Evolutionary conservation across 2,329 filamentous ascomycete species (phyloP), one percentile per base, ranked within the genome.

Genomic region (Arthrobotrys entomopaga): DNA sequence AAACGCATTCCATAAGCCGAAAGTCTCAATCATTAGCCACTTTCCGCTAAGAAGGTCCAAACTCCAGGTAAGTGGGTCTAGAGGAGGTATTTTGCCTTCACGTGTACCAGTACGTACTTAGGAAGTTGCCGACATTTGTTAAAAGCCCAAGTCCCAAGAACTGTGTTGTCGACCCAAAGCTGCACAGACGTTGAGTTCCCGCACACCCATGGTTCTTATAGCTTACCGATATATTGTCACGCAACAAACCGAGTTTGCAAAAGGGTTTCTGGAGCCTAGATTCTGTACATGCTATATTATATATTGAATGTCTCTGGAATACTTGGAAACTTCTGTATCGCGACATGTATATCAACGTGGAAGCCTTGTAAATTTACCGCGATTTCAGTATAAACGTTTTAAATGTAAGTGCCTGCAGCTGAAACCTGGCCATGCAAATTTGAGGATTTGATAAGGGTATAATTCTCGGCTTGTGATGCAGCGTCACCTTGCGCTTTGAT

Each of bases 11-110:
- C 38, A 46, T 56, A 43, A 49, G 16, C 56, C 65, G 53, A 71
- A 42, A 56, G 34, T 65, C 22, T 65, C 67, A 72, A 64, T 60
- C 48, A 19, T 16, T 34, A 34, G 29, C 29, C 29, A 59, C 42
- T 43, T 20, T 66, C 15, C 49, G 52, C 2, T 50, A 48, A 73
- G 34, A 46, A 52, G 69, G 69, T 20, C 69, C 56, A 66, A 73
- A 61, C 69, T 66, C 61, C 56, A 50, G 56, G 69, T 50, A 57
- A 22, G 56, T 73, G 61, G 69, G 61, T 66, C 60, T 49, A 42
- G 53, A 64, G 34, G 46, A 65, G 46, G 48, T 24, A 49, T 60
- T 58, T 22, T 58, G 10, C 46, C 20, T 56, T 57, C 52, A 24
- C 22, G 34, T 13, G 46, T 8, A n/a, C n/a, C n/a, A n/a, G n/a